Evolutionary conservation across 208 protist genomes (phyloP), one percentile per base, ranked within the genome.

Genomic region (Trypanosomatidae sp.): DNA sequence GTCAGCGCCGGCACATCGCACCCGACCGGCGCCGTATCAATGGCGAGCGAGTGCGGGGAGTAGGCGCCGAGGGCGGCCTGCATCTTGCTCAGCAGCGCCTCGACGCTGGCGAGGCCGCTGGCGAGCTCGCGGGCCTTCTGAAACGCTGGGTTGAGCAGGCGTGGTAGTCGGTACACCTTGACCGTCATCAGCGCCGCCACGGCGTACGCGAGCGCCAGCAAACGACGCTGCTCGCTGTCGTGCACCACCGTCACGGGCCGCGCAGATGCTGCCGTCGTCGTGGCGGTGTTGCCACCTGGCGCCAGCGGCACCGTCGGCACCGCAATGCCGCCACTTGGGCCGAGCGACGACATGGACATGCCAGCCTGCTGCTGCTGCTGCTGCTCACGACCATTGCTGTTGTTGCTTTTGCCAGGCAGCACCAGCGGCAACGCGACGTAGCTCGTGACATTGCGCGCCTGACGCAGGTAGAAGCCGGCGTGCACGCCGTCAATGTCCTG

Each of bases 121-220:
- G 61, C 65, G 2, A 80, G 48, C 42, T 88, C 83, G 15, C 75
- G 62, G n/a, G 78, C 78, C 37, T 81, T 79, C 21, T 60, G 33
- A 51, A 88, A 88, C 25, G 63, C 68, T 33, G 35, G 30, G 51
- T 84, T 88, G 4, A 92, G 59, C 28, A 88, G 50, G 41, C 63
- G 76, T 20, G 83, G 83, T 32, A 92, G 77, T 27, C 75, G 78
- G 49, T 88, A 92, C 35, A 92, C 73, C 61, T 92, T 92, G 30
- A 92, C 83, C n/a, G 66, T 66, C 65, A 84, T 84, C 8, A 92
- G 60, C 3, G 79, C 47, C 0, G 83, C 75, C 15, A 84, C 41
- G 30, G 83, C 33, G 43, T 79, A 87, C 7, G 46, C 47, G 0
- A 80, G 53, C 7, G 71, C 66, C 23, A 92, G 70, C 40, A 92